These are phyloP conservation scores for Blastocystis sp. DNA, from an alignment of 352 stramenopile species.

Conservation along the genomic window DNA sequence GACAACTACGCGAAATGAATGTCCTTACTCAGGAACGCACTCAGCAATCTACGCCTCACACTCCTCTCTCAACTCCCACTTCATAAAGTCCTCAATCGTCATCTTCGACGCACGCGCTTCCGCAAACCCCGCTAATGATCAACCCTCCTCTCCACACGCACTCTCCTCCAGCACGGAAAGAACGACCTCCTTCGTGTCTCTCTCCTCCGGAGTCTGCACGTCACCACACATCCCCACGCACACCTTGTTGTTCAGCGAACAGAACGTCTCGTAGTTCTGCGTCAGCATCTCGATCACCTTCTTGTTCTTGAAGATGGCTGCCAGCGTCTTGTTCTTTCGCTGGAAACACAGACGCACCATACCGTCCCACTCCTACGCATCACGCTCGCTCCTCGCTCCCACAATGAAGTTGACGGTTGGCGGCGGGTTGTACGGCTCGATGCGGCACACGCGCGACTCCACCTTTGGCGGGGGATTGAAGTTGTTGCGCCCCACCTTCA, in stretches of 20 bases:
- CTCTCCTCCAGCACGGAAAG: slow-evolving; percentile 90
- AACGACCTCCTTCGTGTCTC: slow-evolving; percentile 88
- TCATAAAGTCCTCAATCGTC: slow-evolving; percentile 96
- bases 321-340: slow-evolving; percentile 98
- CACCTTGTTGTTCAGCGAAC: slow-evolving; percentile 85
- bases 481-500: slow-evolving; percentile 98
- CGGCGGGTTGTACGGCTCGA: slow-evolving; percentile 95
- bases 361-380: slow-evolving; percentile 91
- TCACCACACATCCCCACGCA: slow-evolving; percentile 29
- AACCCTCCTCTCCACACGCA: slow-evolving; percentile 30
- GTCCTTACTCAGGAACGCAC: slow-evolving; percentile 92
- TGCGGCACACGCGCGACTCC: slow-evolving; percentile 92
- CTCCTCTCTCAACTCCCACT: slow-evolving; percentile 73
- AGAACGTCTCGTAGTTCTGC: slow-evolving; percentile 93
- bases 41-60: slow-evolving; percentile 81
- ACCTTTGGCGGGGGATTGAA: slow-evolving; percentile 96
- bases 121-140: slow-evolving; percentile 77
- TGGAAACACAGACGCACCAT: slow-evolving; percentile 99
- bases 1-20: slow-evolving; percentile 90
- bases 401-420: slow-evolving; percentile 95
- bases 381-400: slow-evolving; percentile 15
- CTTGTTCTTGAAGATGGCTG: slow-evolving; percentile 94
- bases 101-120: slow-evolving; percentile 92
- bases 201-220: slow-evolving; percentile 67
- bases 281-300: slow-evolving; percentile 91